phyloP scores from a whole-genome alignment of 2,329 filamentous ascomycete species.

The Fusarium sp. region DNA sequence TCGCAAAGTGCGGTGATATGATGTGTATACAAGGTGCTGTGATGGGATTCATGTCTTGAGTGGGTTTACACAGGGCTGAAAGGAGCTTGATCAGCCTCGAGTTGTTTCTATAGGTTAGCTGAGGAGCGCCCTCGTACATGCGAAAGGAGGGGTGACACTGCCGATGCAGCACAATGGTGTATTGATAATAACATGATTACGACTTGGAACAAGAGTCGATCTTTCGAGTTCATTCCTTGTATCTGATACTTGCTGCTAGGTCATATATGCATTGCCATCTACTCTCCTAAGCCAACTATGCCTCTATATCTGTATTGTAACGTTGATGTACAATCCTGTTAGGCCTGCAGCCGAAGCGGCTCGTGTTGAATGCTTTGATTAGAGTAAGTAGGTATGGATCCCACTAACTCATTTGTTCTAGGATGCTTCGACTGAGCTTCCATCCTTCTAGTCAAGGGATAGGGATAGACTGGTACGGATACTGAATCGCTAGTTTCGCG shows the following conservation, averaged over 20 bases:
- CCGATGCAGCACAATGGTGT: background rate
- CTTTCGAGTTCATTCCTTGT: background rate
- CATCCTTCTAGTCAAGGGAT: constrained; percentile 3
- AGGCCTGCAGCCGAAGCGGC: background rate
- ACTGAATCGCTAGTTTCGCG: constrained; percentile 14
- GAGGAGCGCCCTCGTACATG: constrained; percentile 9
- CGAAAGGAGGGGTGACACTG: background rate
- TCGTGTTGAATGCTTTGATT: background rate
- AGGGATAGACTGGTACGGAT: background rate
- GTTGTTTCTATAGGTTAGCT: background rate
- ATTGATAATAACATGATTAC: constrained; percentile 25
- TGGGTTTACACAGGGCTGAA: background rate
- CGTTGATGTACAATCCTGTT: background rate
- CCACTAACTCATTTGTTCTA: constrained; percentile 13
- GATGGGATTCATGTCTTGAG: constrained; percentile 1
- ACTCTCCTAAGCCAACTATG: background rate
- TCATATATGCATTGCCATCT: background rate
- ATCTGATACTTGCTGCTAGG: background rate
- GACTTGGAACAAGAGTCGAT: background rate
- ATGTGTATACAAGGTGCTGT: background rate
- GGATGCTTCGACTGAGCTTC: constrained; percentile 25
- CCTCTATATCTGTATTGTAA: background rate
- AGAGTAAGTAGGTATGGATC: background rate
- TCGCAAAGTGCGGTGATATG: constrained; percentile 12
- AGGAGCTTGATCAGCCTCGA: background rate